A percentile compares a stretch with the other conserved stretches of the same genome.
Conservation (phyloP, 305 asterid species). For the Fraxinus sp. region DNA sequence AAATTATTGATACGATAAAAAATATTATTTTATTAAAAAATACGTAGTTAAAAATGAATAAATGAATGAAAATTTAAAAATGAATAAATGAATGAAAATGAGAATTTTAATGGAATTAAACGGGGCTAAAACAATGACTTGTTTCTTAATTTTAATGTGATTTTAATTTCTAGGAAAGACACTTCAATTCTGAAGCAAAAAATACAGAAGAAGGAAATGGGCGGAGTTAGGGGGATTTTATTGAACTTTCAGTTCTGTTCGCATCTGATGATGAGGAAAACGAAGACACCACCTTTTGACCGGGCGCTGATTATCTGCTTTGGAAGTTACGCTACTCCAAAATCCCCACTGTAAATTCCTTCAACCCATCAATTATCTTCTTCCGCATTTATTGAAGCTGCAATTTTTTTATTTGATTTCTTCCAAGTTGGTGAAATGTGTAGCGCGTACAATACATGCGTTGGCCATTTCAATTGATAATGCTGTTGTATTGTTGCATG, state of each 20-base stretch:
- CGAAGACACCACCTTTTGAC: conserved; percentile 32
- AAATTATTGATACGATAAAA: too few species aligned
- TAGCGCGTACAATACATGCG: neutral
- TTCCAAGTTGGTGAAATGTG: neutral
- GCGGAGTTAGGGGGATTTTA: conserved; percentile 57
- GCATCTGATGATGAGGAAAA: conserved; percentile 27
- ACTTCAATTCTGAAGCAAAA: neutral
- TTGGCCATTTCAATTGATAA: neutral
- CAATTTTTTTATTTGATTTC: neutral
- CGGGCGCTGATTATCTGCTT: conserved; percentile 57
- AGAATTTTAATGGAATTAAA: too few species aligned
- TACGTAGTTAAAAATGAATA: too few species aligned
- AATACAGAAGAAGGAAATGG: conserved; percentile 30
- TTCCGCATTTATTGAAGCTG: neutral
- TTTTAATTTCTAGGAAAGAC: too few species aligned
- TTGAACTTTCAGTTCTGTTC: conserved; percentile 53
- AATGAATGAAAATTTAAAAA: too few species aligned
- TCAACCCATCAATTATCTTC: neutral
- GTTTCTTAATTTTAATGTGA: too few species aligned
- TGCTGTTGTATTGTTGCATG: neutral
- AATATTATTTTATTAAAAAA: too few species aligned
- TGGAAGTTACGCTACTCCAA: conserved; percentile 69
- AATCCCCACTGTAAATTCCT: conserved; percentile 44
- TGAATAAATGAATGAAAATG: too few species aligned
- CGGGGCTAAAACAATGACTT: too few species aligned